Percentiles rank a stretch among this genome's conserved stretches.
Evolutionary conservation across 2,329 filamentous ascomycete species (phyloP).

Genomic region (Zelopaecilomyces penicillatus): DNA sequence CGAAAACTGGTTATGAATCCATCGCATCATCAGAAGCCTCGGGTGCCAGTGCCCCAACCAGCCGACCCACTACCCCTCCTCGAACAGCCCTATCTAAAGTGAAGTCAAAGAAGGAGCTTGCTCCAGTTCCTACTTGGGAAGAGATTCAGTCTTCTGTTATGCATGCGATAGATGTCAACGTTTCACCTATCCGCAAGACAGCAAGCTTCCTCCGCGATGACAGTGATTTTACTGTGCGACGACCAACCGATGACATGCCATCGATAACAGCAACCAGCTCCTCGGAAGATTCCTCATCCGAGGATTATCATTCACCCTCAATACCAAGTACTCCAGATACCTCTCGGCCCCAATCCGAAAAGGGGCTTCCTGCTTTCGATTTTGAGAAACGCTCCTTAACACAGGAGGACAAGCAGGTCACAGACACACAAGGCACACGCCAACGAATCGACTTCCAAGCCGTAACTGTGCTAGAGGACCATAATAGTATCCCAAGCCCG

Average conservation of each 20-base stretch:
- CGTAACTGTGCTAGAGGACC: neutral
- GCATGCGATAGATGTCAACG: slow-evolving; percentile 11
- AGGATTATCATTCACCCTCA: slow-evolving; percentile 27
- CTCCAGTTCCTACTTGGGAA: slow-evolving; percentile 11
- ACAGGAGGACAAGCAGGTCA: slow-evolving; percentile 1
- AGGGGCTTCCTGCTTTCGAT: slow-evolving; percentile 17
- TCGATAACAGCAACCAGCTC: slow-evolving; percentile 19
- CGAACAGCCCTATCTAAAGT: no score
- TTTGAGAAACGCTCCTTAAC: slow-evolving; percentile 2
- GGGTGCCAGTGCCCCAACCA: no score
- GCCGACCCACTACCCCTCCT: no score
- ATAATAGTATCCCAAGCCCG: slow-evolving; percentile 1
- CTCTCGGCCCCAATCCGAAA: slow-evolving; percentile 33
- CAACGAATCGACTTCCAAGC: neutral
- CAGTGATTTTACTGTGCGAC: slow-evolving; percentile 9
- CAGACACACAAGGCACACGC: neutral
- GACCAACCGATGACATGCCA: slow-evolving; percentile 1
- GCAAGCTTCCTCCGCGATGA: slow-evolving; percentile 7
- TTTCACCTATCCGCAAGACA: slow-evolving; percentile 8
- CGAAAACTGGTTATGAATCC: no score
- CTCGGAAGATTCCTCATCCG: slow-evolving; percentile 30
- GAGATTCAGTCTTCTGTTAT: slow-evolving; percentile 13
- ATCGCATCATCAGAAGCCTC: no score
- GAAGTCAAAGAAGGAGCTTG: neutral
- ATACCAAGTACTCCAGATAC: slow-evolving; percentile 30